Conservation (phyloP, 495 filamentous ascomycete genomes). For the Pseudevernia furfuracea region DNA sequence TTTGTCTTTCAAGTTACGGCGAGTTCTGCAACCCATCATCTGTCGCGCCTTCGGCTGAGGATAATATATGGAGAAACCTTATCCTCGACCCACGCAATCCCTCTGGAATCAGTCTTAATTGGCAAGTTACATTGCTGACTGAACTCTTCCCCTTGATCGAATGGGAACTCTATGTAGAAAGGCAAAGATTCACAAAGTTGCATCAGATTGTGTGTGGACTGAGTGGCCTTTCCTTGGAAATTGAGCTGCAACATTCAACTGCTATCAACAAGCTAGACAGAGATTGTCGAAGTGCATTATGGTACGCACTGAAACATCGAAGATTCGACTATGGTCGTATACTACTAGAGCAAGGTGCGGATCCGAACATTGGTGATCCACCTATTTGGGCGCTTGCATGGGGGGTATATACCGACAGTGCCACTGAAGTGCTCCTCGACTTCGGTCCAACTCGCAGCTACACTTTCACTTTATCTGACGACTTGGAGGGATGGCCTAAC, state of each 20-base stretch:
- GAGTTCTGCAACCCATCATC: not conserved
- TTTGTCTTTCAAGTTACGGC: not conserved
- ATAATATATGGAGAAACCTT: not conserved
- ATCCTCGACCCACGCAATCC: not conserved
- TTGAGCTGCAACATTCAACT: not conserved
- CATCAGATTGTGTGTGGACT: conserved; percentile 7
- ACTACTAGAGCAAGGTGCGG: conserved; percentile 1
- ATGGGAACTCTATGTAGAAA: not conserved
- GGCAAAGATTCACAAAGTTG: not conserved
- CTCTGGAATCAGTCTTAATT: not conserved
- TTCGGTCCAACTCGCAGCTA: not conserved
- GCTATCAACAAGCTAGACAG: not conserved
- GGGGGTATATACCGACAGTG: not conserved
- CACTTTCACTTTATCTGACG: not conserved
- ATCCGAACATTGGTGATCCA: not conserved
- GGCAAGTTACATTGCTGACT: not conserved
- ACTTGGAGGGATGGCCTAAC: not conserved
- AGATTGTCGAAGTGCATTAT: not conserved
- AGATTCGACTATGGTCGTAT: not conserved
- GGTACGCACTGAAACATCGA: not conserved
- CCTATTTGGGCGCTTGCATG: not conserved
- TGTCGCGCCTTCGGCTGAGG: not conserved
- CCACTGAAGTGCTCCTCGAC: not conserved
- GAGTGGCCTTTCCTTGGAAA: not conserved
- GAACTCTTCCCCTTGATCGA: not conserved